Evolutionary conservation across 805 yeast genomes (phyloP), one percentile per base, ranked within the genome.

Genomic region (Kazachstania psychrophila): DNA sequence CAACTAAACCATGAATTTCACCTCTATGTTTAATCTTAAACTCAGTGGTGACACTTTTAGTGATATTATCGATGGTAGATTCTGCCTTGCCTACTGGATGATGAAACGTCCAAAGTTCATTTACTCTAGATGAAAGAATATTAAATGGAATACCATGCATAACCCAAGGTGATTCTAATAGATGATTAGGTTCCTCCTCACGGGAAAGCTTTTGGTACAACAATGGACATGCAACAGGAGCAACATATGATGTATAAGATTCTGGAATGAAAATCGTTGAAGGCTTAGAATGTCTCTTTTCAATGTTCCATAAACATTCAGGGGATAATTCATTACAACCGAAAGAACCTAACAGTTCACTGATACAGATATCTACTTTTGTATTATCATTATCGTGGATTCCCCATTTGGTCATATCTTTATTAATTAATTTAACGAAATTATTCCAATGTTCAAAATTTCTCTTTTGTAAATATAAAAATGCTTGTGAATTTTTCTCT

Each of bases 271-370:
- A 77, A 15, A 75, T 57, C 2, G 84, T 80, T 24, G 54, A 39
- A 9, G 46, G 40, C 6, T 55, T 56, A 16, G 60, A 36, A 56
- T 70, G 46, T 57, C 73, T 46, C 33, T 49, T 44, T 35, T 71
- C 69, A 13, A 67, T 49, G 1, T 68, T 60, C 31, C 62, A 64
- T 3, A 85, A 56, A 40, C 92, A 78, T 54, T 88, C 97, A 0
- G 97, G 96, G 7, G 84, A 70, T 13, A 85, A 65, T 54, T 88
- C 96, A 57, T 88, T 89, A 56, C 94, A 89, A 4, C 95, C 96
- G 61, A 89, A 82, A 12, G 95, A 83, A 5, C 96, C 96, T 19
- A 88, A 58, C 6, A 89, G 62, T 55, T 88, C 96, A 30, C 94
- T 80, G 1, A 89, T 68, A 7, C 87, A 70, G 29, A 88, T 49